Base-by-base conservation (phyloP, 2,329 filamentous ascomycete species). In the Penicillium freii region DNA sequence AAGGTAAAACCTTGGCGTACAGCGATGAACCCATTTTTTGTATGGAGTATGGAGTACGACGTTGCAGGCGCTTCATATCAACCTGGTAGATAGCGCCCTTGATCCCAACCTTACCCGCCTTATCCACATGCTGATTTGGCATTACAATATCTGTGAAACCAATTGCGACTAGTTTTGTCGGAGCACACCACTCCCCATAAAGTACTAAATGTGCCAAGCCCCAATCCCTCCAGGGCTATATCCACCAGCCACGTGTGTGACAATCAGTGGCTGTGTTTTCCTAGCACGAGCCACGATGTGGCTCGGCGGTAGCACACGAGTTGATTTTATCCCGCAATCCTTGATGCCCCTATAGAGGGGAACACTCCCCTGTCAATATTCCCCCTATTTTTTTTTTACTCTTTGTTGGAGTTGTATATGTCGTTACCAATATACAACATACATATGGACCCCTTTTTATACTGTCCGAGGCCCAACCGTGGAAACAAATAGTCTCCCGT, bases 191-290 rank as follows among this genome's bases (percentile, higher is more conserved):
- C 33, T n/a, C n/a, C 46, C 48, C 7, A n/a, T n/a, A n/a, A 0
- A 21, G 11, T n/a, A 25, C 15, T 31, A 33, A 33, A 46, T 17
- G 19, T 33, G 44, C 44, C 44, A 46, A 46, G 29, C 44, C 29
- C 19, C 19, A 46, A 9, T 46, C 27, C 10, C 19, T n/a, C n/a
- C n/a, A n/a, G n/a, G n/a, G n/a, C n/a, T 25, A 38, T 38, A 25
- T 25, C 38, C 56, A 59, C 36, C 43, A 62, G 64, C 64, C 62
- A 66, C 65, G 64, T 67, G 64, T 67, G 53, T 47, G 42, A 40
- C 50, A 31, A 10, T 44, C 19, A 66, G 65, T 67, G 65, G 65
- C 65, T 65, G 64, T 65, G 64, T 50, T 31, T 47, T 23, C 19
- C 6, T 36, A 31, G 3, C 17, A 45, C 51, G 48, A 59, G 63